Evolutionary conservation across 202 grass and related monocot species (phyloP), one percentile per base, ranked within the genome.

Genomic region (Dendrocalamus latiflorus): DNA sequence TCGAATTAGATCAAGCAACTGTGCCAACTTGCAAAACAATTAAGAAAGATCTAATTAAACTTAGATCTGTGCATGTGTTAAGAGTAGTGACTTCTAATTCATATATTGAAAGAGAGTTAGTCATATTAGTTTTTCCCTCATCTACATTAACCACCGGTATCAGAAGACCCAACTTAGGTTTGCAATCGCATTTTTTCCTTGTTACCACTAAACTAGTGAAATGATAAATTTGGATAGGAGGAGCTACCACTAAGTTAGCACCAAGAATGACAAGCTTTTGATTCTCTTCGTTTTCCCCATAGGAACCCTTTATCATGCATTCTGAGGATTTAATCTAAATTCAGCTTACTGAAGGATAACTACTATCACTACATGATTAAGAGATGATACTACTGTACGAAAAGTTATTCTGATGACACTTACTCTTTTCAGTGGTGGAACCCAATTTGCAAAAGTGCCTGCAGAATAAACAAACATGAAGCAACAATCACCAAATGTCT

Each of bases 161-260:
- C 28, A 30, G 28, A 30, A 1, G 2, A 30, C 28, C 28, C 28
- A 30, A 2, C 28, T 30, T 2, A 30, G 28, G 28, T 30, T 30
- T 30, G 28, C 28, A 30, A 30, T 30, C 28, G 2, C 2, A 30
- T 30, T 30, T 30, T 30, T 30, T 30, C 28, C 28, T 30, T 30
- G 28, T 30, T 30, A 3, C 8, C 20, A 51, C 67, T 6, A 53
- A 82, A 65, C 1, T 54, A 58, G 17, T 65, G 58, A 62, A 73
- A 76, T 34, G 21, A 50, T 58, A 67, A 48, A 71, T 34, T 8
- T 22, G 17, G 2, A 38, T n/a, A 13, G 7, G 20, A 85, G 67
- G 20, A 78, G 16, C 78, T 93, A 95, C 95, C 84, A 98, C 90
- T 53, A 98, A 65, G 42, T 75, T 86, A 86, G 84, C 79, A 5